These are phyloP conservation scores for Ambrosiella xylebori DNA, from an alignment of 2,329 filamentous ascomycete genomes.

Conservation along the genomic window DNA sequence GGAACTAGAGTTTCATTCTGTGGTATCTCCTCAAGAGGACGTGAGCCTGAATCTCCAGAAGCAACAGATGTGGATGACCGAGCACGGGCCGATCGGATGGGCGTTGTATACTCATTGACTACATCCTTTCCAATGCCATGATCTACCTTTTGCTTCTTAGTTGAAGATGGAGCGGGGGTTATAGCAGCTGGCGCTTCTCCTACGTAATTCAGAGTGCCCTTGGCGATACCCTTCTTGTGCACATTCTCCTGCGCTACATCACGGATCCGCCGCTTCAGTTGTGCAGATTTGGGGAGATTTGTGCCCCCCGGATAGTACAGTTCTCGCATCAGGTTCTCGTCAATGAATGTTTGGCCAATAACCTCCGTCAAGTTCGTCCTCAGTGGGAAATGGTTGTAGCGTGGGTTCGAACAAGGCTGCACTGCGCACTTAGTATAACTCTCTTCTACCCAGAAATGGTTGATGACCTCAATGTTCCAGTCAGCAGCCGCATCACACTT, in stretches of 20 bases:
- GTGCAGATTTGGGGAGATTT: constrained; percentile 26
- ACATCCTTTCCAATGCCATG: not conserved
- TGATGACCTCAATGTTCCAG: constrained; percentile 80
- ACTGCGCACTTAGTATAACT: constrained; percentile 80
- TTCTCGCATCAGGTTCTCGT: constrained; percentile 41
- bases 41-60: not conserved
- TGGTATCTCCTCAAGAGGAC: constrained; percentile 14
- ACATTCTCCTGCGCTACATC: constrained; percentile 35
- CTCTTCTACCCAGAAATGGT: constrained; percentile 95
- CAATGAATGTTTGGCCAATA: constrained; percentile 73
- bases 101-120: constrained; percentile 19
- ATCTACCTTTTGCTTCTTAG: constrained; percentile 15
- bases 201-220: constrained; percentile 29
- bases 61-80: not conserved
- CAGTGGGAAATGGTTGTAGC: constrained; percentile 73
- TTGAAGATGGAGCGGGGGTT: not conserved
- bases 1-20: constrained; percentile 66
- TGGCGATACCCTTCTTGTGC: constrained; percentile 28
- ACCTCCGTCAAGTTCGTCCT: constrained; percentile 87
- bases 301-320: constrained; percentile 49
- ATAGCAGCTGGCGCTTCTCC: not conserved
- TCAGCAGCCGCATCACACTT: constrained; percentile 85
- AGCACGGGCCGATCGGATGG: constrained; percentile 14
- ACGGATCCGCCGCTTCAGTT: constrained; percentile 32
- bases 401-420: constrained; percentile 51